Evolutionary conservation across 352 stramenopile species (phyloP).

Genomic region (Phytopythium delawarense): DNA sequence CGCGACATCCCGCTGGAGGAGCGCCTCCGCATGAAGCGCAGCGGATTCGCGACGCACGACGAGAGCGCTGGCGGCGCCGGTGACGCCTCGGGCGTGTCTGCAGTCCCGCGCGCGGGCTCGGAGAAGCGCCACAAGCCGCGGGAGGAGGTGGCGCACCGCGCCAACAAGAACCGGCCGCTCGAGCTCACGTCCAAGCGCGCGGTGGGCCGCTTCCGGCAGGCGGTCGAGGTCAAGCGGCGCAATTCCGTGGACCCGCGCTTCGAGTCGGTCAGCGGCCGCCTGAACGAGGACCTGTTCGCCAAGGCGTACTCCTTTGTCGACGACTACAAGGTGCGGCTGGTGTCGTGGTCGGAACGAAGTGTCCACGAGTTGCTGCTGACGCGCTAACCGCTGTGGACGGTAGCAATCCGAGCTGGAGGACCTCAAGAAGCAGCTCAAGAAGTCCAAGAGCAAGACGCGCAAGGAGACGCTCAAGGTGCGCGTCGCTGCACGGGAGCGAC

Average conservation of each 20-base stretch:
- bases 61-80: not conserved
- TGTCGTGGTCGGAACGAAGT: not conserved
- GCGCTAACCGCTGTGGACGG: not conserved
- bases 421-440: slow-evolving; percentile 77
- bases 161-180: slow-evolving; percentile 86
- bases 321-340: slow-evolving; percentile 64
- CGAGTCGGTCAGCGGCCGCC: slow-evolving; percentile 69
- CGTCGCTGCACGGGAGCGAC: not conserved
- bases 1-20: slow-evolving; percentile 78
- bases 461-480: slow-evolving; percentile 81
- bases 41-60: slow-evolving; percentile 47
- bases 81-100: not conserved
- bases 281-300: slow-evolving; percentile 87
- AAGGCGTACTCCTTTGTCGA: slow-evolving; percentile 90
- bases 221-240: slow-evolving; percentile 80
- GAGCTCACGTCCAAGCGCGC: slow-evolving; percentile 84
- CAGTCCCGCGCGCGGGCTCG: not conserved
- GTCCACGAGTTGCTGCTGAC: no score
- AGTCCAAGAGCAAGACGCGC: slow-evolving; percentile 54
- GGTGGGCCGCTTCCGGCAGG: slow-evolving; percentile 73
- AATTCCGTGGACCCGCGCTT: slow-evolving; percentile 83
- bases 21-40: slow-evolving; percentile 74
- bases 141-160: slow-evolving; percentile 5
- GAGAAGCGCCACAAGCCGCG: slow-evolving; percentile 18
- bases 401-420: slow-evolving; percentile 79